A percentile compares a stretch with the other conserved stretches of the same genome.
Evolutionary conservation across 768 basidiomycete genomes (phyloP).

Genomic region (Tylopilus cervinicoccineus): DNA sequence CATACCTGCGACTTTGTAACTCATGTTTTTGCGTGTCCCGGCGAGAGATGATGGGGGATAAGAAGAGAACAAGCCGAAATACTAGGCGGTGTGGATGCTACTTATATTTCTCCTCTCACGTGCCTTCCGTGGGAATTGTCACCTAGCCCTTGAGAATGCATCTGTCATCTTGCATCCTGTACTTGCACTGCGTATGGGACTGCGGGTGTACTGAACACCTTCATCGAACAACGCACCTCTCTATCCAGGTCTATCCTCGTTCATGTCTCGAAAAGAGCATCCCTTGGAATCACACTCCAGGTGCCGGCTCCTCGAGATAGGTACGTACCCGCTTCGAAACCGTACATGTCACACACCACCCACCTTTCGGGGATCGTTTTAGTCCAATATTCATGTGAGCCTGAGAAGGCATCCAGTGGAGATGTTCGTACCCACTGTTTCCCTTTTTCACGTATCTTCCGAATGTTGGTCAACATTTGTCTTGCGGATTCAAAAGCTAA

Average conservation of each 20-base stretch:
- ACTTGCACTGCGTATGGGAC: no score
- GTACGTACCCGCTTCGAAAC: constrained; percentile 11
- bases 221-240: not conserved
- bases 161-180: no score
- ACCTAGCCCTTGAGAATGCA: constrained; percentile 10
- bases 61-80: constrained; percentile 18
- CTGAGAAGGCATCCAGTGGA: constrained; percentile 29
- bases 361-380: not conserved
- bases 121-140: constrained; percentile 27
- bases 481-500: constrained; percentile 7
- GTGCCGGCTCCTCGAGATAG: constrained; percentile 66
- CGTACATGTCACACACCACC: constrained; percentile 3
- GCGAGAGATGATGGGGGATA: constrained; percentile 22
- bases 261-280: constrained; percentile 6
- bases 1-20: constrained; percentile 88
- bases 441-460: constrained; percentile 72
- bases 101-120: constrained; percentile 32
- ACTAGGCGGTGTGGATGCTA: constrained; percentile 19
- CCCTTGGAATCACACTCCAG: constrained; percentile 13
- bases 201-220: not conserved
- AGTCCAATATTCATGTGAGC: constrained; percentile 64
- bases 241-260: not conserved
- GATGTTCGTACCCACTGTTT: constrained; percentile 49
- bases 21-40: constrained; percentile 44
- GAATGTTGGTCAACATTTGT: constrained; percentile 45